Evolutionary conservation across 2,329 filamentous ascomycete species (phyloP), one percentile per base, ranked within the genome.

Genomic region (Trichoderma pleuroti): DNA sequence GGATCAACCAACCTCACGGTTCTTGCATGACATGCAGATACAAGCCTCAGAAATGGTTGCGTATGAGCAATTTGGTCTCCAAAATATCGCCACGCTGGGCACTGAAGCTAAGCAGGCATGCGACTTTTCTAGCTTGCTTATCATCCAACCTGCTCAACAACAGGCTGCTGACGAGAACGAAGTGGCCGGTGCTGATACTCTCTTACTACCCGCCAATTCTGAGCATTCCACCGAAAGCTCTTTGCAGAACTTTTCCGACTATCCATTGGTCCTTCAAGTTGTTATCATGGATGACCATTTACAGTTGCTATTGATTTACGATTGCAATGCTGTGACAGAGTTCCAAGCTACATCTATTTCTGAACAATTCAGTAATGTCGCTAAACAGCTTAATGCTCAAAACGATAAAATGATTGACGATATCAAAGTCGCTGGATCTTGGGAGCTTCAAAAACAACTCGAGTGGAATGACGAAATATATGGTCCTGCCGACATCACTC

Each of bases 21-120:
- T 73, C 34, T 67, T 76, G 4, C 67, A 68, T 18, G 65, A 67
- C 16, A 64, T 78, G 4, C 77, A 79, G 72, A 71, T 71, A n/a
- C 72, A 72, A 68, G 69, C 74, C 6, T 64, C 72, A 2, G 76
- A 78, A 63, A 75, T 76, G 74, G 71, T 74, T 11, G 68, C 73
- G 2, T 75, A 71, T 66, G 78, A 76, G 59, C 73, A 79, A 11
- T 72, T 76, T 21, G 76, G 76, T 24, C 70, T 80, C 2, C 74
- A 76, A 16, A 74, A 77, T 57, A 73, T 59, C 85, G 42, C 57
- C 9, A 26, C 69, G 9, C 18, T 71, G 2, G 56, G 57, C 21
- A 6, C 59, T 18, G 72, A 76, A 16, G 71, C 75, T 10, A 68
- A 68, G 16, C 62, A 70, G 21, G 63, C 71, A 14, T 71, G 67